phyloP scores from a whole-genome alignment of 495 filamentous ascomycete genomes.

The Penicillium cosmopolitanum region DNA sequence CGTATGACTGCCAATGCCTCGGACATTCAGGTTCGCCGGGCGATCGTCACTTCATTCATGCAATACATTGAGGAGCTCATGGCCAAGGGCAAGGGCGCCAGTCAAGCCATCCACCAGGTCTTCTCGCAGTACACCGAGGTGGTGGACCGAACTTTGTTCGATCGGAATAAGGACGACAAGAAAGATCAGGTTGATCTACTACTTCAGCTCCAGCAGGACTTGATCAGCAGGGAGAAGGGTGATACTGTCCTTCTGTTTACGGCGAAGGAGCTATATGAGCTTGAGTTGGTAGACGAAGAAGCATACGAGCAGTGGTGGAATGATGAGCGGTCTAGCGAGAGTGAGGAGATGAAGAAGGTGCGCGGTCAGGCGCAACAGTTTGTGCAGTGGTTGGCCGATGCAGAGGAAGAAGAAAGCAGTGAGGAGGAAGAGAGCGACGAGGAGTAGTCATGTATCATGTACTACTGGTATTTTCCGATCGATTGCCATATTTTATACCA shows the following conservation, averaged over 20 bases:
- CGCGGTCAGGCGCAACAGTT: slow-evolving; percentile 74
- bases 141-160: slow-evolving; percentile 61
- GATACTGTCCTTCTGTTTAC: slow-evolving; percentile 73
- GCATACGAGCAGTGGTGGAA: slow-evolving; percentile 89
- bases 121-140: slow-evolving; percentile 59
- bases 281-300: slow-evolving; percentile 88
- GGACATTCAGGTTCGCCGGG: slow-evolving; percentile 82
- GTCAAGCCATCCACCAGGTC: slow-evolving; percentile 67
- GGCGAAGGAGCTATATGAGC: slow-evolving; percentile 78
- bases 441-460: slow-evolving; percentile 27
- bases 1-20: slow-evolving; percentile 88
- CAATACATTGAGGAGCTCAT: slow-evolving; percentile 77
- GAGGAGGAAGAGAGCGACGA: slow-evolving; percentile 62
- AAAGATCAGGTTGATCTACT: slow-evolving; percentile 84
- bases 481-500: neutral
- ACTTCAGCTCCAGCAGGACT: slow-evolving; percentile 77
- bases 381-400: slow-evolving; percentile 84
- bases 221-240: slow-evolving; percentile 59
- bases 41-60: slow-evolving; percentile 82
- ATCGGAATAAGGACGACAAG: slow-evolving; percentile 59
- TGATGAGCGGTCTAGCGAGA: slow-evolving; percentile 63
- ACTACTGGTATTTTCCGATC: neutral
- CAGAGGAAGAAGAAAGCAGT: slow-evolving; percentile 77
- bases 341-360: slow-evolving; percentile 68
- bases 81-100: slow-evolving; percentile 58